phyloP scores from a whole-genome alignment of 2,329 filamentous ascomycete species.

The Aspergillus latus region DNA sequence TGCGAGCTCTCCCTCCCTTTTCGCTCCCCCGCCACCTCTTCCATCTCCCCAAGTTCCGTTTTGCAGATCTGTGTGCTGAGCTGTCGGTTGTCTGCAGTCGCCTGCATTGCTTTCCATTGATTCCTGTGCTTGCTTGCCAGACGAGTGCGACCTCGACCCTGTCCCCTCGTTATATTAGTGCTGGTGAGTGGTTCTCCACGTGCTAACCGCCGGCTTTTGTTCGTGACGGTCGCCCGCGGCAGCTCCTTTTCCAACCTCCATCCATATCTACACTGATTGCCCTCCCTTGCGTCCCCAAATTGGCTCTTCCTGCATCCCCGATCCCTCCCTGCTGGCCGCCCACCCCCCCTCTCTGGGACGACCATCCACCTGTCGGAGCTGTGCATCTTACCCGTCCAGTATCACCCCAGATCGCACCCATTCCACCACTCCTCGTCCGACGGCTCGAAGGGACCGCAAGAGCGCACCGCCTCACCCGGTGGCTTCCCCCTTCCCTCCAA shows the following conservation, averaged over 20 bases:
- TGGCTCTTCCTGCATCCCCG: slow-evolving; percentile 24
- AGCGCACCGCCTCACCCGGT: slow-evolving; percentile 28
- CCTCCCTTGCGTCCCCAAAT: slow-evolving; percentile 25
- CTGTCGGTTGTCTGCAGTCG: slow-evolving; percentile 25
- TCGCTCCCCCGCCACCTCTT: background rate
- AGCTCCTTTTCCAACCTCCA: slow-evolving; percentile 17
- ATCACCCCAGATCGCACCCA: slow-evolving; percentile 14
- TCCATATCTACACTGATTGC: slow-evolving; percentile 7
- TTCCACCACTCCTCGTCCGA: slow-evolving; percentile 15
- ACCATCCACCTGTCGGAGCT: slow-evolving; percentile 15
- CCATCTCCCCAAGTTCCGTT: slow-evolving; percentile 3
- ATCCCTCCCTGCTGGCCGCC: slow-evolving; percentile 13
- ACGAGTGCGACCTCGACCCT: background rate
- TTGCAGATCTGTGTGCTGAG: slow-evolving; percentile 25
- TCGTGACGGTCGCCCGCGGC: slow-evolving; percentile 20
- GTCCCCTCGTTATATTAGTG: slow-evolving; percentile 6
- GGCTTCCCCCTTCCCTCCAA: slow-evolving; percentile 27
- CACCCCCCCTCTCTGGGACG: slow-evolving; percentile 2
- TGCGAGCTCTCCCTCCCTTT: background rate
- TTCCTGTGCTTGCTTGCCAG: background rate
- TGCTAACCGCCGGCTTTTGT: slow-evolving; percentile 24
- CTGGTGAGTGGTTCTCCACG: slow-evolving; percentile 25
- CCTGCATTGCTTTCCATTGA: slow-evolving; percentile 15
- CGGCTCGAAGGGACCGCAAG: slow-evolving; percentile 21
- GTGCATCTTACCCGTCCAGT: slow-evolving; percentile 22